Percentiles rank a stretch among this genome's conserved stretches.
Evolutionary conservation across 2,329 filamentous ascomycete species (phyloP).

Genomic region (Fusarium sp.): DNA sequence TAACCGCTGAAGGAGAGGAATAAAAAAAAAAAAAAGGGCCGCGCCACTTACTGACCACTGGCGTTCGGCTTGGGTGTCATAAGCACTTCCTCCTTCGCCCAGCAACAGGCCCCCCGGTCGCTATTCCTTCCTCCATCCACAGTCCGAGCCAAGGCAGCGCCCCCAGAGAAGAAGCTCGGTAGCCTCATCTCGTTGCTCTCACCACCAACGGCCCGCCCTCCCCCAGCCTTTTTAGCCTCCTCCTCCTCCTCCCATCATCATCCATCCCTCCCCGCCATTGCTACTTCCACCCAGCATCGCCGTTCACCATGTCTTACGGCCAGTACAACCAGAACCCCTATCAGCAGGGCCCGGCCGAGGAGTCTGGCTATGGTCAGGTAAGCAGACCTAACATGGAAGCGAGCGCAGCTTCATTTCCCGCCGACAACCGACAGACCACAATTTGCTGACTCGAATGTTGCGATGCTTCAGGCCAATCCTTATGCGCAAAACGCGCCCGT

Average conservation of each 20-base stretch:
- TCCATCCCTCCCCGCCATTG: constrained; percentile 35
- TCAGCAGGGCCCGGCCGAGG: constrained; percentile 62
- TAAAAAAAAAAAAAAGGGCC: background rate
- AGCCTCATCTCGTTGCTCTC: constrained; percentile 36
- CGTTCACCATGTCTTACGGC: constrained; percentile 67
- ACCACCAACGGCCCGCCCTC: constrained; percentile 13
- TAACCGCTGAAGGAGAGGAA: constrained; percentile 16
- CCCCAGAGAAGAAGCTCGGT: constrained; percentile 16
- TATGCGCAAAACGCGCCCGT: constrained; percentile 44
- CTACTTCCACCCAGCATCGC: constrained; percentile 28
- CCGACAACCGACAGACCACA: constrained; percentile 12
- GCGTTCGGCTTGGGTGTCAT: constrained; percentile 12
- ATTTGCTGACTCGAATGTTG: constrained; percentile 29
- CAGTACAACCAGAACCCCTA: constrained; percentile 76
- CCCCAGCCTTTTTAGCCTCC: constrained; percentile 29
- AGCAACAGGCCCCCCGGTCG: constrained; percentile 10
- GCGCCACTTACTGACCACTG: constrained; percentile 16
- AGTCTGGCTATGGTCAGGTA: constrained; percentile 60
- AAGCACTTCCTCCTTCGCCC: constrained; percentile 1
- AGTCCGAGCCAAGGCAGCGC: background rate
- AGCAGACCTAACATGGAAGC: constrained; percentile 18
- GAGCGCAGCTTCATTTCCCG: constrained; percentile 18
- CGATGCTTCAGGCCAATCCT: constrained; percentile 41
- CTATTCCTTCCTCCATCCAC: background rate
- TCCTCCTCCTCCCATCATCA: constrained; percentile 37